Base-by-base conservation (phyloP, 2,329 filamentous ascomycete genomes). In the Diaporthe sp. region DNA sequence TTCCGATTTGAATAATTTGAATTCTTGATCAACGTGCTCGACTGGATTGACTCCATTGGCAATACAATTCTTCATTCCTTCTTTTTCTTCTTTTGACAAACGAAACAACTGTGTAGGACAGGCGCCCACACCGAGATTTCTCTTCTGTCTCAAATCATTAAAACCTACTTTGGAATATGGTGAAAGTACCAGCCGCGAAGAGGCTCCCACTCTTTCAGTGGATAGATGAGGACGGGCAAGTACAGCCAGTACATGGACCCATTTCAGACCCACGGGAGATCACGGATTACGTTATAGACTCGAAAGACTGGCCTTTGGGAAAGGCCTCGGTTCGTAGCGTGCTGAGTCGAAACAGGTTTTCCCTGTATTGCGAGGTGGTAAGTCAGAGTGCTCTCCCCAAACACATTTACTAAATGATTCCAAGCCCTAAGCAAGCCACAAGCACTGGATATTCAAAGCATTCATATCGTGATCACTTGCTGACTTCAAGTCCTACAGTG, bases 271-370 rank as follows among this genome's bases (percentile, higher is more conserved):
- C 49, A 5, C 71, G 58, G 3, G 58, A 73, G n/a, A 55, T 65
- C 25, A 44, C 47, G 5, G 71, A 73, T 34, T 73, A 65, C 8
- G 44, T 73, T 15, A 25, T 65, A 2, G 25, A 73, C n/a, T 13
- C 58, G 4, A n/a, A 22, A 0, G 60, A 73, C 25, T 73, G 47
- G 58, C 31, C 47, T 44, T n/a, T 3, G 3, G n/a, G 6, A 7
- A 8, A 3, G 0, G 28, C 42, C 3, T 31, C 71, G 3, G 44
- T 65, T 17, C 13, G 51, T 9, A 44, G 22, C 10, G 47, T 65
- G 44, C 34, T 72, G 5, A 20, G 13, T 7, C 44, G 31, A 39
- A 25, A 8, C 3, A 7, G 2, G 3, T 39, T 47, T 15, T 49
- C 17, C 9, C 0, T 51, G 22, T 13, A 17, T 10, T 72, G 70